Percentiles rank a stretch among this genome's conserved stretches.
Evolutionary conservation across 306 rosid species (phyloP).

Genomic region (Begonia fuchsioides): DNA sequence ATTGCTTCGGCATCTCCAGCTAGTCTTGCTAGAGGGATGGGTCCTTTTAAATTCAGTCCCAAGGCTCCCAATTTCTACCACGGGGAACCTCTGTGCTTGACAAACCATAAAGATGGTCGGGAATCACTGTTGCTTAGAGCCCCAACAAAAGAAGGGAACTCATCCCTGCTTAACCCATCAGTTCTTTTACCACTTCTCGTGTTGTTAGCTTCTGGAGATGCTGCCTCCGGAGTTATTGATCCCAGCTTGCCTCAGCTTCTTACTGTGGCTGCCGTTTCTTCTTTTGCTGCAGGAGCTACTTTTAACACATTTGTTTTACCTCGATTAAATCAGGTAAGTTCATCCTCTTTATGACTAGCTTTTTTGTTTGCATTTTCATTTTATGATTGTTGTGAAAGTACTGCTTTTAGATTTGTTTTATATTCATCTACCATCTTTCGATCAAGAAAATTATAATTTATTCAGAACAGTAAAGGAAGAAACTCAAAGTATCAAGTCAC

Average conservation of each 20-base stretch:
- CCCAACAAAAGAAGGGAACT: slow-evolving; percentile 48
- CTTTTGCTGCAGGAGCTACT: slow-evolving; percentile 70
- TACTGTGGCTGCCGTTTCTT: slow-evolving; percentile 53
- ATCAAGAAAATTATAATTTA: no score
- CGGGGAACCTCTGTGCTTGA: slow-evolving; percentile 85
- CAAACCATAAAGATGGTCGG: slow-evolving; percentile 84
- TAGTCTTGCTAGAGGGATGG: slow-evolving; percentile 53
- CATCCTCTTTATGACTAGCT: no score
- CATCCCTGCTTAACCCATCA: slow-evolving; percentile 52
- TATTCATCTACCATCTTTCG: no score
- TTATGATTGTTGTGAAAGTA: no score
- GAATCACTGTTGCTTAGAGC: slow-evolving; percentile 81
- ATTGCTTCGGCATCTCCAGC: slow-evolving; percentile 86
- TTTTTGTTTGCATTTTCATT: no score
- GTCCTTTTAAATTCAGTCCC: slow-evolving; percentile 77
- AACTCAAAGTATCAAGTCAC: no score
- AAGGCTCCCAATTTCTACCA: slow-evolving; percentile 61
- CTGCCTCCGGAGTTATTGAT: slow-evolving; percentile 73
- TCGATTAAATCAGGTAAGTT: no score
- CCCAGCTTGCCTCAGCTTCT: slow-evolving; percentile 72
- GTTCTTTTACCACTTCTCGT: slow-evolving; percentile 59
- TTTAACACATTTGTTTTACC: slow-evolving; percentile 44
- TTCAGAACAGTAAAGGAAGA: no score
- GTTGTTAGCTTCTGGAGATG: slow-evolving; percentile 73
- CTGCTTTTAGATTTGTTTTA: no score